Base-by-base conservation (phyloP, 768 basidiomycete genomes). In the Boletus coccyginus region DNA sequence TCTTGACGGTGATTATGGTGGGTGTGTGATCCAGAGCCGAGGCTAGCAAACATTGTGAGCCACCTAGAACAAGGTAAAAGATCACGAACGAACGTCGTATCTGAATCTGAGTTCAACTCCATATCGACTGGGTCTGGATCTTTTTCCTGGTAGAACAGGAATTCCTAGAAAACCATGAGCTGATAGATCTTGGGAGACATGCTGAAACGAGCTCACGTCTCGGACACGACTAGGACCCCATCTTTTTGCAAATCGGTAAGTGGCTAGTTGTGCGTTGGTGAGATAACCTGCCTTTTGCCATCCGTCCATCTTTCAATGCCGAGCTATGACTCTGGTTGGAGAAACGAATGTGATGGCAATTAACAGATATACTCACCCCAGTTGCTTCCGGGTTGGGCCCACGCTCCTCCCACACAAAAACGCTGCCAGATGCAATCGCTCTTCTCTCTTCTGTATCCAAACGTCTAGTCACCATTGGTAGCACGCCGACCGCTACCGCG, bases 261-360 rank as follows among this genome's bases (percentile, higher is more conserved):
- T 40, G 52, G 4, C 21, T 46, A 33, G 44, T 24, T 13, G 13
- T 21, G 50, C 21, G 13, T 16, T 40, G 17, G 19, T 19, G 21
- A 45, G 31, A 57, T 9, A 35, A 57, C 63, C 51, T 51, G 50
- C 71, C 75, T 74, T 60, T 84, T 84, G 6, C 84, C 88, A 64
- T 90, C 89, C 31, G 89, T 91, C 89, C 89, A 91, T 52, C 89
- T 79, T 66, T 90, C 88, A 36, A 91, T 88, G 42, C 87, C 87
- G 55, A 87, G 77, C 86, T 88, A 14, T 19, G 48, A 32, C 1
- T 39, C 27, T 31, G 11, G 61, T 58, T 13, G 64, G 21, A 55
- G 52, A 47, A 46, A 49, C 3, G 27, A 21, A n/a, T 51, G 46
- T 33, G 52, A 53, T 45, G 19, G 41, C 33, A 50, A 54, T 46